A percentile compares a stretch with the other conserved stretches of the same genome.
These are phyloP conservation scores for Aspergillus homomorphus DNA, from an alignment of 495 filamentous ascomycete genomes.

Conservation along the genomic window DNA sequence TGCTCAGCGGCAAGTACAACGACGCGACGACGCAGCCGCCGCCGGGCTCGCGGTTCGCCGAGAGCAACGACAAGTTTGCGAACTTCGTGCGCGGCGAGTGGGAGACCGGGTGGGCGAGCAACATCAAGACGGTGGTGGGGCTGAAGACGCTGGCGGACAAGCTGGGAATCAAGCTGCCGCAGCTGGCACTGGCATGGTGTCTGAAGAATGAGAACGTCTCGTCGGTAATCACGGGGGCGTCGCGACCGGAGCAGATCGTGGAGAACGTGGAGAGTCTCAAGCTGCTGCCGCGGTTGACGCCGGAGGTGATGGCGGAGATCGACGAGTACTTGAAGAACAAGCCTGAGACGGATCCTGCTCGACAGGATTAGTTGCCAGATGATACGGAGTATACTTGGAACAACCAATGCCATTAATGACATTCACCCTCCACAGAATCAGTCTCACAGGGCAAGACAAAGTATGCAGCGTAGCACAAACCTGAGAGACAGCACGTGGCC, in stretches of 20 bases:
- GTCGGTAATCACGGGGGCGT: constrained; percentile 75
- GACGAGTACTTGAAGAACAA: constrained; percentile 64
- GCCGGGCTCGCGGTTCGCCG: constrained; percentile 37
- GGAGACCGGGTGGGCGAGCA: constrained; percentile 23
- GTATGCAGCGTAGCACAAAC: too few species aligned
- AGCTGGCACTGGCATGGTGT: constrained; percentile 75
- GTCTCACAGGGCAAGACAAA: too few species aligned
- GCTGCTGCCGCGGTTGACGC: constrained; percentile 59
- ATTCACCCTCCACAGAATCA: too few species aligned
- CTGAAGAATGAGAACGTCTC: constrained; percentile 72
- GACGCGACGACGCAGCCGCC: constrained; percentile 41
- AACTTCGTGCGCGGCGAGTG: constrained; percentile 29
- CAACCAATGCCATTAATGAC: too few species aligned
- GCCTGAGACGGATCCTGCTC: constrained; percentile 38
- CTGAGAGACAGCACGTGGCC: not conserved
- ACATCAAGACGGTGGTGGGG: constrained; percentile 25
- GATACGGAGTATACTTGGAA: not conserved
- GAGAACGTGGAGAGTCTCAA: constrained; percentile 66
- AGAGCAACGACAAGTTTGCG: constrained; percentile 38
- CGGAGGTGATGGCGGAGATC: constrained; percentile 67
- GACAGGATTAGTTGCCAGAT: constrained; percentile 19
- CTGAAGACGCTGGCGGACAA: constrained; percentile 60
- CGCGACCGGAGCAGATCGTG: constrained; percentile 65
- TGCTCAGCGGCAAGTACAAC: constrained; percentile 83
- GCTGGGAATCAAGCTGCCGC: constrained; percentile 60